phyloP scores from a whole-genome alignment of 2,329 filamentous ascomycete species.

The Colletotrichum tofieldiae region DNA sequence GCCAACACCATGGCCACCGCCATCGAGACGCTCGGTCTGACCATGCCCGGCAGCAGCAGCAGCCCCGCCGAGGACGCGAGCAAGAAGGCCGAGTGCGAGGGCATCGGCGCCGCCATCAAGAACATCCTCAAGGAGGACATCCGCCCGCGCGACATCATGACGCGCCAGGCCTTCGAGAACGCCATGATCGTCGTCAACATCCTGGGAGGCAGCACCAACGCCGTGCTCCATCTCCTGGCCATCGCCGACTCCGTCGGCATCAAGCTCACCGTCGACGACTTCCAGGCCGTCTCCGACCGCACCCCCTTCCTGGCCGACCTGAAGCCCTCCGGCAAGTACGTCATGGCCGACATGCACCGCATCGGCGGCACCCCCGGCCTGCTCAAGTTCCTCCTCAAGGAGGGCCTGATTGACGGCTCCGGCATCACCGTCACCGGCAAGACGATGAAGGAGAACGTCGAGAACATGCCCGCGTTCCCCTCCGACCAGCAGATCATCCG shows the following conservation, averaged over 20 bases:
- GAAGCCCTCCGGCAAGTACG: constrained; percentile 89
- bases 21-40: constrained; percentile 93
- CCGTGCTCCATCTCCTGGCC: constrained; percentile 87
- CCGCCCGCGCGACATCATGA: constrained; percentile 83
- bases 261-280: constrained; percentile 88
- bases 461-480: constrained; percentile 80
- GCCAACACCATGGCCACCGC: constrained; percentile 95
- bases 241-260: constrained; percentile 87
- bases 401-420: constrained; percentile 84
- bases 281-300: constrained; percentile 85
- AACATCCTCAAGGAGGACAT: constrained; percentile 84
- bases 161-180: constrained; percentile 85
- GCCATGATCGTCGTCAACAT: constrained; percentile 89
- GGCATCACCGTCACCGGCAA: constrained; percentile 91
- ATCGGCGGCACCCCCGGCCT: constrained; percentile 90
- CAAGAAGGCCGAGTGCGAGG: constrained; percentile 82
- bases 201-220: constrained; percentile 88
- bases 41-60: constrained; percentile 86
- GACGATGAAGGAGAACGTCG: constrained; percentile 89
- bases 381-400: constrained; percentile 88
- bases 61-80: constrained; percentile 81
- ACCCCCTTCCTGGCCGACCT: constrained; percentile 86
- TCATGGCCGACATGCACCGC: constrained; percentile 88
- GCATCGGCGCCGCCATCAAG: constrained; percentile 81
- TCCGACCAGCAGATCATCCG: constrained; percentile 87